Evolutionary conservation across 75 land plant genomes (phyloP).

Genomic region (Sequoia sempervirens): DNA sequence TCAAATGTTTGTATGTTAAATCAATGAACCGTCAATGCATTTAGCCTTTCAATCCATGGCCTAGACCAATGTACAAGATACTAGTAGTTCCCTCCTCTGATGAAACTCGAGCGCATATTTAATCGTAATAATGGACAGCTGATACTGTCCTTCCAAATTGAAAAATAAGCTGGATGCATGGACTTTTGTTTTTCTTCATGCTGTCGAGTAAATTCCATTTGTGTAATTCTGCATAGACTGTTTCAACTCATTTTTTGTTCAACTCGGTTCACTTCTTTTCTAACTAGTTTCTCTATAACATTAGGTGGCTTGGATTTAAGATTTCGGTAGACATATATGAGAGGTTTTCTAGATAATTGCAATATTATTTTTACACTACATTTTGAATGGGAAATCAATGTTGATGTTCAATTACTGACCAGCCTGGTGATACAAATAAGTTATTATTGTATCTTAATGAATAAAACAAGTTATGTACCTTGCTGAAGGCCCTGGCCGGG

Average conservation of each 20-base stretch:
- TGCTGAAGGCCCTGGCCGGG: background rate
- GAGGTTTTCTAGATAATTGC: background rate
- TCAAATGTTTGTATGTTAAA: background rate
- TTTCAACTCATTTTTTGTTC: background rate
- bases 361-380: background rate
- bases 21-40: background rate
- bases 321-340: background rate
- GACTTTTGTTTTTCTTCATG: background rate
- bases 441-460: background rate
- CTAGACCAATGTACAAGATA: background rate
- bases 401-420: background rate
- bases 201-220: background rate
- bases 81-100: background rate
- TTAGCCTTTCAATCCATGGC: background rate
- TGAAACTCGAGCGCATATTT: background rate
- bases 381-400: background rate
- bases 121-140: background rate
- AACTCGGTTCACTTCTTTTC: background rate
- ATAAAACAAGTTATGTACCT: background rate
- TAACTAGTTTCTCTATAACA: background rate
- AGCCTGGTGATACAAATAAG: background rate
- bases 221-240: background rate
- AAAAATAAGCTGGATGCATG: background rate
- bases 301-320: background rate
- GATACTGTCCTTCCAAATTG: background rate